Evolutionary conservation across 1,139 yeast species (phyloP), one percentile per base, ranked within the genome.

Genomic region (Spathaspora jeffriesii): DNA sequence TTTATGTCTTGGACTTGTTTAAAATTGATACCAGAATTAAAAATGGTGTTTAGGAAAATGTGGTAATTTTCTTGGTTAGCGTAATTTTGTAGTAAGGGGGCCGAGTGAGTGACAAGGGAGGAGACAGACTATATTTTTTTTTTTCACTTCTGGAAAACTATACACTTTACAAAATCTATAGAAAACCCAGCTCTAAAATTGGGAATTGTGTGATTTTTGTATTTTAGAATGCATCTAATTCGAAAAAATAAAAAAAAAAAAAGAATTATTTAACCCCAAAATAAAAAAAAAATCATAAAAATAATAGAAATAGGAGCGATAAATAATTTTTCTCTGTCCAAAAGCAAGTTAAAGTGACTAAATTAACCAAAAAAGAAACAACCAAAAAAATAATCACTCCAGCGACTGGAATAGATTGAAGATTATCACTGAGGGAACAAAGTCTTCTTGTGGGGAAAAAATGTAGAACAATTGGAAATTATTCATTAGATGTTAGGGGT

Each of bases 1-100:
- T n/a, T 11, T 30, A 18, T 14, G 34, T 30, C 34, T 30, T 14
- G 34, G 13, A 34, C 38, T 18, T 3, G 3, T 13, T 5, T 34
- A 18, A 14, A 34, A 34, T 17, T 34, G 9, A 5, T 6, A 7
- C 7, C 7, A 30, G 15, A 30, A n/a, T 30, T 5, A 30, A 14
- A 30, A 30, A 30, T 30, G 34, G 34, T 30, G 34, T 11, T 34
- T 10, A 34, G 38, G 38, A 34, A 34, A 34, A 34, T 34, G 38
- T 34, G 38, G 38, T 34, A 34, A 34, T 34, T 34, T 34, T 32
- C 38, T 18, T 34, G 38, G 38, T n/a, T 34, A 34, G 23, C 18
- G 38, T 34, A 18, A 34, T 10, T 34, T 43, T 37, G 25, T 45
- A 27, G 42, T 27, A 15, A 39, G 28, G 42, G 42, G 31, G 42